Evolutionary conservation across 2,329 filamentous ascomycete species (phyloP).

Genomic region (Trichoderma brevicompactum): DNA sequence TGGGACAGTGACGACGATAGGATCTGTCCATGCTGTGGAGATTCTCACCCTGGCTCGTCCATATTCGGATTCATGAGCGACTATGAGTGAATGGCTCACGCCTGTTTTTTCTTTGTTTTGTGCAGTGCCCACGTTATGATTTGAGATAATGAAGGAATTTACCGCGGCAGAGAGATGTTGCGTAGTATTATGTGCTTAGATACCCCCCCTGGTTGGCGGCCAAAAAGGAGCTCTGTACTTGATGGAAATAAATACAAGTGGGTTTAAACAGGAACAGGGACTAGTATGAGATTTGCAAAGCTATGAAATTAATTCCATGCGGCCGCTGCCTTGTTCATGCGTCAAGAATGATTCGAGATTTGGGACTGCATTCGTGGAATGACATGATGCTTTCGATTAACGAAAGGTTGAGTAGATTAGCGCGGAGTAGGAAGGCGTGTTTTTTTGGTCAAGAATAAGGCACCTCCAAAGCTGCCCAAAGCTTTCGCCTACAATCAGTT

Average conservation of each 20-base stretch:
- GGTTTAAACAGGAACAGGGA: conserved; percentile 4
- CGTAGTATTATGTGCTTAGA: conserved; percentile 29
- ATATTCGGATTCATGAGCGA: conserved; percentile 41
- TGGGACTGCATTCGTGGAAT: background rate
- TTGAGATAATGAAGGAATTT: conserved; percentile 28
- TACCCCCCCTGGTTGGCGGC: conserved; percentile 27
- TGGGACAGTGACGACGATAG: conserved; percentile 44
- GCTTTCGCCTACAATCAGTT: too few relatives aligned
- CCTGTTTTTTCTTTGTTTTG: conserved; percentile 2
- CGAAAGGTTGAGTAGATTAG: background rate
- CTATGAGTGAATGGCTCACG: conserved; percentile 31
- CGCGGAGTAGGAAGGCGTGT: too few relatives aligned
- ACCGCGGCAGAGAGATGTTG: conserved; percentile 10
- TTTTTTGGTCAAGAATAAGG: too few relatives aligned
- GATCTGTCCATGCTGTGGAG: conserved; percentile 48
- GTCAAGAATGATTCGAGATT: background rate
- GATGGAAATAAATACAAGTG: conserved; percentile 18
- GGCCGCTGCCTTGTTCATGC: background rate
- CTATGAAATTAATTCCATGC: conserved; percentile 8
- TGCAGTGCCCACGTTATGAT: conserved; percentile 7
- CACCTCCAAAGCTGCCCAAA: too few relatives aligned
- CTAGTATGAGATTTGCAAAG: conserved; percentile 13
- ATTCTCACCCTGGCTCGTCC: conserved; percentile 44
- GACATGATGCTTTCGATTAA: background rate
- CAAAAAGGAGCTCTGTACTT: conserved; percentile 21